Evolutionary conservation across 225 moss, liverwort and hornwort genomes (phyloP).

Genomic region (Climacium dendroides): DNA sequence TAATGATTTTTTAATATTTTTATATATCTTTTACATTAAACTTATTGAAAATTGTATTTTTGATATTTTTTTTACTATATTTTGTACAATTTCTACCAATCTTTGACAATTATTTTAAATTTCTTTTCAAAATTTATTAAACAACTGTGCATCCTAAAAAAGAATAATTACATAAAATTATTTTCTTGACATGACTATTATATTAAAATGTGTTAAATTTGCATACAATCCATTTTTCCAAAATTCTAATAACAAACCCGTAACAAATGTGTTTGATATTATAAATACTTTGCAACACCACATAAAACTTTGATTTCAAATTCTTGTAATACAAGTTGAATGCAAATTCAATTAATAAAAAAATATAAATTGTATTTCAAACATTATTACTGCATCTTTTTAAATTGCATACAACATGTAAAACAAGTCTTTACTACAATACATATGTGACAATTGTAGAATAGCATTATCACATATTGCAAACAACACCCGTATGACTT

Average conservation of each 20-base stretch:
- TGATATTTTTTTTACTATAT: no score
- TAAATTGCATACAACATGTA: no score
- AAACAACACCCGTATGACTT: neutral
- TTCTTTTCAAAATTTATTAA: neutral
- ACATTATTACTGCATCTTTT: no score
- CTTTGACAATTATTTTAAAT: neutral
- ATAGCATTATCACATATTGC: neutral
- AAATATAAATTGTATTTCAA: neutral
- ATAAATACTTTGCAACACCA: neutral
- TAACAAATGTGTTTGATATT: neutral
- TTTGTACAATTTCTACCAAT: neutral
- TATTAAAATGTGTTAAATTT: neutral
- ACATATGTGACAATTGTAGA: neutral
- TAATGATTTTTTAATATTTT: neutral
- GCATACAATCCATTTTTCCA: neutral
- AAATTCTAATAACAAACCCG: neutral
- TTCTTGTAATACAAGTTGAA: neutral
- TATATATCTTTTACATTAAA: no score
- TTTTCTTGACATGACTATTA: neutral
- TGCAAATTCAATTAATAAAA: neutral
- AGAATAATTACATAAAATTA: neutral
- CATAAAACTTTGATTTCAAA: neutral
- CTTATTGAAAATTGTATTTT: no score
- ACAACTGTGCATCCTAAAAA: neutral
- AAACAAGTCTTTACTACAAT: no score